Evolutionary conservation across 1,139 yeast species (phyloP), one percentile per base, ranked within the genome.

Genomic region (Blastobotrys raffinosifermentans): DNA sequence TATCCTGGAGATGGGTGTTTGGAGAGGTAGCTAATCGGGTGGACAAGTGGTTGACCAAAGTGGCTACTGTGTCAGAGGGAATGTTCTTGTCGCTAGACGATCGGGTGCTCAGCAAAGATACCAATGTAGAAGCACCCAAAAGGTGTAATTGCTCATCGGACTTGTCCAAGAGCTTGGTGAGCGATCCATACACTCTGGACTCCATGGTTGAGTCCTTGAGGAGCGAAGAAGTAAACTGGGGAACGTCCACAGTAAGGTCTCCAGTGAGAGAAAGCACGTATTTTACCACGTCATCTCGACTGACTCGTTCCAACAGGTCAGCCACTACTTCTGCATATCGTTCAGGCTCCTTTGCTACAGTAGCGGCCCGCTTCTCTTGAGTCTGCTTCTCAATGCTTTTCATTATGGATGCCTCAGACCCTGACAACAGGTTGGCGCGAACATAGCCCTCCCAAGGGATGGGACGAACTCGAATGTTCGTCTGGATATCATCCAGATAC

Each of bases 381-480:
- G 60, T 35, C 39, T 55, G 57, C 44, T 74, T 75, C 54, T 82
- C 93, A 50, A 84, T 69, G 31, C 73, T 68, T 58, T 79, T 80
- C 55, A 85, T 68, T 36, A 73, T 66, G 44, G 72, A 71, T 13
- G 86, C 86, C 55, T 83, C 87, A 43, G 75, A 78, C 37, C 70
- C 70, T 15, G 77, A 63, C 32, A 89, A 69, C 34, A 80, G 75
- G 34, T 76, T 78, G 9, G 93, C 80, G 44, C 95, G 73, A 14
- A 85, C 79, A 53, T 82, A 77, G 6, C 94, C 94, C 55, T 84
- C 94, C 96, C 96, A 89, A 18, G 95, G 94, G 43, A 89, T 76
- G 22, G 93, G 81, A 48, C 94, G 75, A 45, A 84, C 82, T 51
- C 93, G 72, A 49, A 85, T 79, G 47, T 78, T 78, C 51, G 74